Percentiles rank a stretch among this genome's conserved stretches.
Evolutionary conservation across 495 filamentous ascomycete species (phyloP).

Genomic region (Apodospora peruviana): DNA sequence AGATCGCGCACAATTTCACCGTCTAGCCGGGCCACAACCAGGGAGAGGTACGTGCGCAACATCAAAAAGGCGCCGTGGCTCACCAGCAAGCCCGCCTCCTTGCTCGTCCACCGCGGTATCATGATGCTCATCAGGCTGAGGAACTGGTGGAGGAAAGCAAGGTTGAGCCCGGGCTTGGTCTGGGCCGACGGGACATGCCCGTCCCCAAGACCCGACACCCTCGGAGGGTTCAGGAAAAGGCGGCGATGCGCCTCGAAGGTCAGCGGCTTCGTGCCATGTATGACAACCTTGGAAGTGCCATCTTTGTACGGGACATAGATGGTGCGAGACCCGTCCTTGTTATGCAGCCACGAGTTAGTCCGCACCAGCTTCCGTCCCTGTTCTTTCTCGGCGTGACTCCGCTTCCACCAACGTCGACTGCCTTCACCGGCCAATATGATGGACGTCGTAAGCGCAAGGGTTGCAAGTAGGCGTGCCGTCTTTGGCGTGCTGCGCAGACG

Average conservation of each 20-base stretch:
- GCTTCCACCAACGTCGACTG: slow-evolving; percentile 65
- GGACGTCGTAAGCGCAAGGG: slow-evolving; percentile 64
- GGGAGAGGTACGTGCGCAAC: slow-evolving; percentile 86
- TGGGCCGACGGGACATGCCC: slow-evolving; percentile 79
- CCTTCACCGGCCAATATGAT: slow-evolving; percentile 75
- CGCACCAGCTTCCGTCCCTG: slow-evolving; percentile 73
- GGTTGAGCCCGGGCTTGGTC: slow-evolving; percentile 89
- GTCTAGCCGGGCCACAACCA: slow-evolving; percentile 88
- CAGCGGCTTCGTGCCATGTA: slow-evolving; percentile 84
- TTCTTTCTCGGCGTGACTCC: slow-evolving; percentile 67
- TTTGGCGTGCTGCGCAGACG: slow-evolving; percentile 58
- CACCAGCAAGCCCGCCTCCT: slow-evolving; percentile 84
- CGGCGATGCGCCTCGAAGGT: slow-evolving; percentile 96
- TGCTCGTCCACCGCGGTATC: slow-evolving; percentile 91
- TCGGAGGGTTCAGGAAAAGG: slow-evolving; percentile 85
- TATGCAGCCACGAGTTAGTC: slow-evolving; percentile 84
- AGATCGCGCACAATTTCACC: slow-evolving; percentile 95
- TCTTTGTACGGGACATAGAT: slow-evolving; percentile 92
- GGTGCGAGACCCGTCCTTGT: slow-evolving; percentile 88
- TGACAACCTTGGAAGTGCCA: slow-evolving; percentile 83
- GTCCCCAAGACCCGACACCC: slow-evolving; percentile 68
- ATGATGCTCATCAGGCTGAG: slow-evolving; percentile 93
- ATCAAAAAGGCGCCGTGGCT: slow-evolving; percentile 86
- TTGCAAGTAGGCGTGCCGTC: slow-evolving; percentile 65
- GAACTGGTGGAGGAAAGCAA: slow-evolving; percentile 98